Evolutionary conservation across 371 early-diverging fungal genomes (phyloP), one percentile per base, ranked within the genome.

Genomic region (Cokeromyces recurvatus): DNA sequence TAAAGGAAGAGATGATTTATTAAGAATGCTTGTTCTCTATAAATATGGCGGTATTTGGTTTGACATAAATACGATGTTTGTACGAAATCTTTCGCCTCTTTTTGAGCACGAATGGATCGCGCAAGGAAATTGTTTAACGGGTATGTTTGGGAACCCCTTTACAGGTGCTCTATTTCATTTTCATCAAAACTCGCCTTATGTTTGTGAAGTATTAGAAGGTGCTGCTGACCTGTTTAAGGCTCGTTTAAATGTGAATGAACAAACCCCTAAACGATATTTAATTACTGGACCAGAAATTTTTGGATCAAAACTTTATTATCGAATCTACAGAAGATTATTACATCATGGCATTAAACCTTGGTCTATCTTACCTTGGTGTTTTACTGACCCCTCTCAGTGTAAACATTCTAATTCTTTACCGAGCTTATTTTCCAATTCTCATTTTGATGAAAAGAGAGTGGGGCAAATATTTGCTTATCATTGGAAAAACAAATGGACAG

Each of bases 41-140:
- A 53, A 57, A 8, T 55, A 68, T 42, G 78, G 78, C 23, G 78
- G 78, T 35, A 41, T 74, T 8, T 78, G 74, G 74, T 78, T 78
- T 48, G 73, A 74, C 41, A 31, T 68, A 22, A 53, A 62, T 23
- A 65, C 68, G 0, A 36, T 78, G 31, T 66, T 78, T 47, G 59
- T 72, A 7, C 55, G 74, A 17, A 75, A 78, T 36, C 23, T 78
- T 38, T 42, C 61, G 0, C 74, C 75, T 0, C 43, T 69, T 3
- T 50, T 63, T 17, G 66, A 69, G 45, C 64, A 65, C 38, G 70
- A 69, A 48, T 69, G 70, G 70, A 62, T 69, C 6, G 53, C 58
- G 5, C 70, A 69, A 51, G 62, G 66, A 36, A 56, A 57, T 38
- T 69, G 70, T 21, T 49, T 53, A 1, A 55, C 62, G 8, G 48